Evolutionary conservation across 176 grass and related monocot genomes (phyloP), one percentile per base, ranked within the genome.

Genomic region (Raddia distichophylla): DNA sequence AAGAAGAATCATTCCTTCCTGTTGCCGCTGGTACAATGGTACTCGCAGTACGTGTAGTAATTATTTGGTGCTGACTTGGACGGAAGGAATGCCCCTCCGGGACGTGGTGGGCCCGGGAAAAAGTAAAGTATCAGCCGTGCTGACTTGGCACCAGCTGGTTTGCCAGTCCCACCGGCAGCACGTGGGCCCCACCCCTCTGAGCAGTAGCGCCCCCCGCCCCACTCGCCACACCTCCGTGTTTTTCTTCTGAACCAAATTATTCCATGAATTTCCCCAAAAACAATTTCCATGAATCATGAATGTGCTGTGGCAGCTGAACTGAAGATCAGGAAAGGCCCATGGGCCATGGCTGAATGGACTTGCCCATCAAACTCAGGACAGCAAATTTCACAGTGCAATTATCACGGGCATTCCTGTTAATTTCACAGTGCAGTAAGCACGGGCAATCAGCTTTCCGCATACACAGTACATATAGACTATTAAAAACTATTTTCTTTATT

Each of bases 81-180:
- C 8, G 61, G 20, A 60, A 74, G 61, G 20, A 60, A 74, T 58
- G 84, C 75, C 84, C 84, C 61, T 73, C 58, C 37, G 37, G n/a
- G 20, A 45, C 15, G 69, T 50, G 77, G 68, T 74, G 77, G 84
- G 1, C 52, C 77, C 43, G 16, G 6, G 40, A 48, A 37, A 37
- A 75, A 49, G 22, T 56, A 65, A 64, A 79, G 43, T 65, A 73
- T 6, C 58, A 15, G 11, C 35, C 14, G 12, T 65, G 76, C 84
- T 80, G 84, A 84, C 50, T 79, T 88, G 86, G 66, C 50, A 20
- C 40, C 51, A 83, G 86, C 49, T 88, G 67, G 73, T 71, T 46
- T 56, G 79, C 60, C 69, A 73, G 53, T 33, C 51, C 67, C 43
- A 67, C 2, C 6, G 50, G 16, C 60, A 65, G 60, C 50, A 67